Percentiles rank a stretch among this genome's conserved stretches.
These are phyloP conservation scores for Blastobotrys malaysiensis DNA, from an alignment of 1,139 yeast species.

Conservation along the genomic window DNA sequence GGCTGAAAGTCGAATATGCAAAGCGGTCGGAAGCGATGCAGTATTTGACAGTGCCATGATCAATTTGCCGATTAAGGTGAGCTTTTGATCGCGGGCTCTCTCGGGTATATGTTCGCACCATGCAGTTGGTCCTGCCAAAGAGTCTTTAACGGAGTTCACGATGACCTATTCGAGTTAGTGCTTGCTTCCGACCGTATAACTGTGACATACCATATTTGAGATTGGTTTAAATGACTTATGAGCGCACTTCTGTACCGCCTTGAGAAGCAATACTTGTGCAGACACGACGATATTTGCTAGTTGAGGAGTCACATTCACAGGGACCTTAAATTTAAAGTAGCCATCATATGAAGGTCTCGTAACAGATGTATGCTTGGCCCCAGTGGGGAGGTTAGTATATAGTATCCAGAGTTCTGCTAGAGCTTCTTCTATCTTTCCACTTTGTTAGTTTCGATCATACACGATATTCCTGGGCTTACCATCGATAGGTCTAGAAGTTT, in stretches of 20 bases:
- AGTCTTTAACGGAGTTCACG: conserved; percentile 9
- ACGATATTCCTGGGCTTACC: conserved; percentile 7
- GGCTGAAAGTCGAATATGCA: conserved; percentile 16
- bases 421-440: conserved; percentile 13
- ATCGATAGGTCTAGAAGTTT: conserved; percentile 18
- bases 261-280: conserved; percentile 17
- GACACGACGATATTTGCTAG: conserved; percentile 15
- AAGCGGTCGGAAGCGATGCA: conserved; percentile 14
- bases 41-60: conserved; percentile 18
- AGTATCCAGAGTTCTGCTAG: conserved; percentile 14
- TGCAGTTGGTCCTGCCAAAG: conserved; percentile 10
- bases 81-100: conserved; percentile 11
- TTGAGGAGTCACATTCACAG: background rate
- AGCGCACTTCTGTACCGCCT: conserved; percentile 14
- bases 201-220: conserved; percentile 14
- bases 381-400: conserved; percentile 8
- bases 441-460: background rate
- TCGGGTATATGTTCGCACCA: conserved; percentile 16
- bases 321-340: conserved; percentile 2
- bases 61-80: conserved; percentile 15
- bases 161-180: conserved; percentile 6
- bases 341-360: conserved; percentile 7
- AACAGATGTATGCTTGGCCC: conserved; percentile 1
- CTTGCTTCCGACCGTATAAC: too few relatives aligned
- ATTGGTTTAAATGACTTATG: conserved; percentile 14